Base-by-base conservation (phyloP, 352 stramenopile genomes). In the Pythium sp. region DNA sequence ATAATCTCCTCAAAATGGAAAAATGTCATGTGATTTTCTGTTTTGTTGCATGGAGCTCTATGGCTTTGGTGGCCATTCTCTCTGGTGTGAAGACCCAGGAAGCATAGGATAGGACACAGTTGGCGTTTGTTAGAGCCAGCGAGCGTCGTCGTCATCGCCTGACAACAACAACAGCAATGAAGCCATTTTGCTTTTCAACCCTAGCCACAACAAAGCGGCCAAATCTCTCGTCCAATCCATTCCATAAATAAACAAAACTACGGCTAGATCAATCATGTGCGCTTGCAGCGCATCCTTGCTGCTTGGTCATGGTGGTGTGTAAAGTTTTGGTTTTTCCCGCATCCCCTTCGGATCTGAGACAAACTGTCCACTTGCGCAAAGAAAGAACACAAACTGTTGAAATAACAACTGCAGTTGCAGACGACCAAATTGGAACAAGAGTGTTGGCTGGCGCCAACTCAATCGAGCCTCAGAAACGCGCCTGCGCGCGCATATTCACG, bases 401-500 rank as follows among this genome's bases (percentile, higher is more conserved):
- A 65, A 57, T 65, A 65, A 65, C 59, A 65, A 58, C 26, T 38
- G 26, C 53, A 58, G 14, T 36, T 20, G 9, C 26, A 5, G 24
- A 38, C 53, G 53, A 38, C 53, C 53, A 60, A 43, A 24, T 20
- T 26, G 12, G 41, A 24, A 26, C 20, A 64, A 24, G 14, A 65
- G 11, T 65, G 59, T 57, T 57, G 59, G 59, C 41, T 2, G 24
- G 20, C 41, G 34, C 18, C 18, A 14, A 20, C 4, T 70, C 65
- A 70, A 65, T 70, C 43, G 59, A 32, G 41, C 47, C 58, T 65
- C 57, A 24, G 53, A 70, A 65, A 65, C 58, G 57, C 58, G 65
- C 58, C n/a, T 24, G 24, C 11, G 9, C 36, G 58, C 22, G 22
- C 47, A 34, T 46, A 22, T 32, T 15, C 24, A 43, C 36, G 30